A percentile compares a stretch with the other conserved stretches of the same genome.
Evolutionary conservation across 176 grass and related monocot species (phyloP).

Genomic region (Raddia guianensis): DNA sequence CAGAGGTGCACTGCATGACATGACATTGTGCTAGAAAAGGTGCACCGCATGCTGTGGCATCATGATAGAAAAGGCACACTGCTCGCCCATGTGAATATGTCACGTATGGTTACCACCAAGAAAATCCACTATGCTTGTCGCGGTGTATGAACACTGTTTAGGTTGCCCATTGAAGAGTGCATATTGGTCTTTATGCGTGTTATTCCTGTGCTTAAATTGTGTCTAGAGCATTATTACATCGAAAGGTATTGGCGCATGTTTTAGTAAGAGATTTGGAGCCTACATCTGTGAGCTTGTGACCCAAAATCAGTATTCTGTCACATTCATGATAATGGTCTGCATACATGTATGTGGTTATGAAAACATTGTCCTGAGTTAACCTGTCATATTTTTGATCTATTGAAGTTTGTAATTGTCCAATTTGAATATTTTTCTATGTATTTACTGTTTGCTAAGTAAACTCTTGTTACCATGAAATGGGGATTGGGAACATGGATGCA

Average conservation of each 20-base stretch:
- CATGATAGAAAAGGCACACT: constrained; percentile 20
- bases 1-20: background rate
- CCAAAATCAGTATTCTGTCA: background rate
- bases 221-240: background rate
- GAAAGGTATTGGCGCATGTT: constrained; percentile 8
- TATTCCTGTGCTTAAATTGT: constrained; percentile 20
- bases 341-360: background rate
- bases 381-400: too few relatives aligned
- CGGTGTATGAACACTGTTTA: constrained; percentile 11
- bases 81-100: constrained; percentile 24
- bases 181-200: constrained; percentile 20
- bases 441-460: constrained; percentile 2
- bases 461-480: background rate
- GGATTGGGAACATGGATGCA: background rate
- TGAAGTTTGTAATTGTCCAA: too few relatives aligned
- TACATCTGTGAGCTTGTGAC: constrained; percentile 9
- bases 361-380: constrained; percentile 24
- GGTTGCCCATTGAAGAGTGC: background rate
- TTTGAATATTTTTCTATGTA: constrained; percentile 7
- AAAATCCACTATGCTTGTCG: background rate
- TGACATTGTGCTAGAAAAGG: background rate
- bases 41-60: background rate
- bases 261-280: constrained; percentile 2
- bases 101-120: background rate
- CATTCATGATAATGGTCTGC: background rate